Percentiles rank a stretch among this genome's conserved stretches.
Conservation (phyloP, 1,139 yeast species). For the Yamadazyma taylorii region DNA sequence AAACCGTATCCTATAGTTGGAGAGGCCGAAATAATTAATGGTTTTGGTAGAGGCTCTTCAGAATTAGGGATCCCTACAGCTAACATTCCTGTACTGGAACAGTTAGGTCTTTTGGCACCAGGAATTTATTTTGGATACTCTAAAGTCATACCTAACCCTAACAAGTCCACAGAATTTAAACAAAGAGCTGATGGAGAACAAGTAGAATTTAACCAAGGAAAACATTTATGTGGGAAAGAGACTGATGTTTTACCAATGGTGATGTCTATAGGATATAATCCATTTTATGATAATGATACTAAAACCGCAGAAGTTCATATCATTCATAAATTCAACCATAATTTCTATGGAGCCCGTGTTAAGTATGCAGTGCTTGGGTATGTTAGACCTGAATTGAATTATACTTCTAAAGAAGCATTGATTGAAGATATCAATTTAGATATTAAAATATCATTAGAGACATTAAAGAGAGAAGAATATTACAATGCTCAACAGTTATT, state of each 20-base stretch:
- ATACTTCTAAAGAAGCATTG: constrained; percentile 82
- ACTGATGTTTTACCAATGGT: constrained; percentile 76
- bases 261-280: constrained; percentile 95
- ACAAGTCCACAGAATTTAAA: constrained; percentile 16
- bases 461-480: constrained; percentile 33
- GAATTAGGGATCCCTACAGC: constrained; percentile 97
- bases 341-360: constrained; percentile 83
- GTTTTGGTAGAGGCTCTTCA: constrained; percentile 94
- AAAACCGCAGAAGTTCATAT: constrained; percentile 89
- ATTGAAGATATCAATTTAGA: constrained; percentile 84
- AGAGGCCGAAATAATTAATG: constrained; percentile 64
- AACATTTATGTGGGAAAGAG: constrained; percentile 35
- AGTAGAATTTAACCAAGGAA: constrained; percentile 64
- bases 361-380: constrained; percentile 77
- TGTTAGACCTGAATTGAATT: constrained; percentile 87
- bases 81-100: constrained; percentile 66
- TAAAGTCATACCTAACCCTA: constrained; percentile 29
- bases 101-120: constrained; percentile 52
- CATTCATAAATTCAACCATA: constrained; percentile 63
- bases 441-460: constrained; percentile 61
- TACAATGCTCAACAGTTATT: constrained; percentile 4
- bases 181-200: constrained; percentile 43
- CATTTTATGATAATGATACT: constrained; percentile 76
- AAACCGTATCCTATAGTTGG: constrained; percentile 69
- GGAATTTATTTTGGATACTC: constrained; percentile 95